Percentiles rank a stretch among this genome's conserved stretches.
These are phyloP conservation scores for Flaveria robusta DNA, from an alignment of 129 eudicot species.

Conservation along the genomic window DNA sequence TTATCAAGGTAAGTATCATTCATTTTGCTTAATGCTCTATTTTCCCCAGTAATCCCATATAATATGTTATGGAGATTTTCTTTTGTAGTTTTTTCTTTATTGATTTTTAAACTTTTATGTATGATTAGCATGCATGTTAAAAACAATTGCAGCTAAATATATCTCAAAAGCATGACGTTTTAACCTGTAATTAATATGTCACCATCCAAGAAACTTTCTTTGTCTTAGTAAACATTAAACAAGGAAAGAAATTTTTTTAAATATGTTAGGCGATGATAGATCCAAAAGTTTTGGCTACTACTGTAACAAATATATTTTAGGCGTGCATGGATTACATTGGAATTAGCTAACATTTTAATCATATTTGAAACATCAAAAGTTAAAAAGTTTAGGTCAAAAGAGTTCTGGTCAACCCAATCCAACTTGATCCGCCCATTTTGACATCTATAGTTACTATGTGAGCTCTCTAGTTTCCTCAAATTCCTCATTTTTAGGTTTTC, in stretches of 20 bases:
- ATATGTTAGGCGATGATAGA: neutral
- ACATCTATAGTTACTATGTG: neutral
- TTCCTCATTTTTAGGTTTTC: no score
- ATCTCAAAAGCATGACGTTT: neutral
- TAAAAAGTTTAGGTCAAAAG: neutral
- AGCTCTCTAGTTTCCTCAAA: no score
- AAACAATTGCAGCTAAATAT: no score
- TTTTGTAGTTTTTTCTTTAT: neutral
- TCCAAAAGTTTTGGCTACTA: neutral
- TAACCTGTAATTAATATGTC: neutral
- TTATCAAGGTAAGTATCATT: slow-evolving; percentile 61
- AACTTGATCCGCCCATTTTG: slow-evolving; percentile 11
- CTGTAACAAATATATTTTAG: neutral
- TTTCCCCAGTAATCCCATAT: neutral
- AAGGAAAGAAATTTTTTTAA: neutral
- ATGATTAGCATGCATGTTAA: neutral
- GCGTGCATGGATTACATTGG: neutral
- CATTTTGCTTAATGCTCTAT: neutral
- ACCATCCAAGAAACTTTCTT: neutral
- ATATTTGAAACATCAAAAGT: neutral
- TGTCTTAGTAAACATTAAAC: neutral
- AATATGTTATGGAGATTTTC: neutral
- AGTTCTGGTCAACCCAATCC: neutral
- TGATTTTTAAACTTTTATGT: neutral
- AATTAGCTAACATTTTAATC: neutral